A percentile compares a stretch with the other conserved stretches of the same genome.
These are phyloP conservation scores for Hylodesmum podocarpum DNA, from an alignment of 306 rosid genomes.

Conservation along the genomic window DNA sequence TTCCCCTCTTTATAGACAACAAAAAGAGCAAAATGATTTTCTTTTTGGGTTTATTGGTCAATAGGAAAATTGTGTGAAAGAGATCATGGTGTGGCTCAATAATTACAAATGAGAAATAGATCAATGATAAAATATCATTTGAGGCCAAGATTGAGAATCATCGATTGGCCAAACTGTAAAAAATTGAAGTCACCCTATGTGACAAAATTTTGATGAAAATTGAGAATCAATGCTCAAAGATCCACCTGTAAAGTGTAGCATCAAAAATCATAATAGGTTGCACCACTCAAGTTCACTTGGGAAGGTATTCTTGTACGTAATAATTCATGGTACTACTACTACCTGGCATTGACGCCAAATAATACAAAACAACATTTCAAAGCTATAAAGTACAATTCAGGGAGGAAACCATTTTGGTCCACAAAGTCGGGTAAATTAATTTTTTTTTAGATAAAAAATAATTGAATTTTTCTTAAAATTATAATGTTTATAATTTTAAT, in stretches of 20 bases:
- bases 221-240: not conserved
- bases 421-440: no score
- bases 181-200: not conserved
- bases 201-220: not conserved
- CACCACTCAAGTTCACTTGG: slow-evolving; percentile 14
- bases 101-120: slow-evolving; percentile 9
- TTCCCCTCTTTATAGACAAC: not conserved
- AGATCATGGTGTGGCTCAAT: not conserved
- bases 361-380: slow-evolving; percentile 10
- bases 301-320: slow-evolving; percentile 5
- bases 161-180: not conserved
- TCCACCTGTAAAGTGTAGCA: not conserved
- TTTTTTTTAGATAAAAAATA: no score
- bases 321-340: slow-evolving; percentile 17
- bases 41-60: not conserved
- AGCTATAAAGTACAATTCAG: no score
- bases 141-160: slow-evolving; percentile 29
- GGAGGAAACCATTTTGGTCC: no score
- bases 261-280: not conserved
- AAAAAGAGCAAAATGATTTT: not conserved
- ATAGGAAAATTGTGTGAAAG: not conserved
- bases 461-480: no score
- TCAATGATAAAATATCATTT: not conserved
- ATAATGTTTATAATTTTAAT: no score
- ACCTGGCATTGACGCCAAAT: not conserved